Base-by-base conservation (phyloP, 805 yeast species). In the Candida argentea region DNA sequence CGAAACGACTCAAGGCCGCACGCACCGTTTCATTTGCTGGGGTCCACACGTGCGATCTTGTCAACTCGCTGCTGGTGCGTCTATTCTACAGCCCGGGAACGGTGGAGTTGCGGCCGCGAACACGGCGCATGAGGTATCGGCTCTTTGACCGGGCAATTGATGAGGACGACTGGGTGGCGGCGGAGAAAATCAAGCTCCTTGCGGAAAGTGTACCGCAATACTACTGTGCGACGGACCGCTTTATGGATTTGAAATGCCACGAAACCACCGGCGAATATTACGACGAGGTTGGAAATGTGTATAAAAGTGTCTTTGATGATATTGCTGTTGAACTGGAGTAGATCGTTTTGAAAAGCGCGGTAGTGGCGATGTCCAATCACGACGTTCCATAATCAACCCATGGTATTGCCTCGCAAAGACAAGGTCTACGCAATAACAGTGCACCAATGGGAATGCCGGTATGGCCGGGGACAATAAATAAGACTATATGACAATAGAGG, bases 201-300 rank as follows among this genome's bases (percentile, higher is more conserved):
- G 20, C 39, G 12, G 38, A 32, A 16, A 6, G 25, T 10, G 16
- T 28, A 2, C 48, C 50, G 1, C 34, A 28, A n/a, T 44, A 33
- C 34, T 40, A 29, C 30, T 44, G 50, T 31, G 43, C 22, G 8
- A 35, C 44, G 3, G 39, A 28, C 9, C 40, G 40, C 22, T 31
- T 31, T 13, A 25, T 38, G 26, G 40, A 42, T 22, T 28, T 44
- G 23, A 25, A 21, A n/a, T 44, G 50, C 23, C 34, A 27, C 18
- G 21, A 17, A 12, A 29, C 39, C 3, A 29, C 31, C 7, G 16
- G 30, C 6, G 34, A 30, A 18, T 32, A 19, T 13, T 10, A 20
- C 7, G 36, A 35, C 14, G 22, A 17, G 6, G 24, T 28, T 8
- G 43, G 43, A 18, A 14, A 20, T 16, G 7, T 9, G 16, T 13